phyloP scores from a whole-genome alignment of 75 land plant species.

The Picea glauca region DNA sequence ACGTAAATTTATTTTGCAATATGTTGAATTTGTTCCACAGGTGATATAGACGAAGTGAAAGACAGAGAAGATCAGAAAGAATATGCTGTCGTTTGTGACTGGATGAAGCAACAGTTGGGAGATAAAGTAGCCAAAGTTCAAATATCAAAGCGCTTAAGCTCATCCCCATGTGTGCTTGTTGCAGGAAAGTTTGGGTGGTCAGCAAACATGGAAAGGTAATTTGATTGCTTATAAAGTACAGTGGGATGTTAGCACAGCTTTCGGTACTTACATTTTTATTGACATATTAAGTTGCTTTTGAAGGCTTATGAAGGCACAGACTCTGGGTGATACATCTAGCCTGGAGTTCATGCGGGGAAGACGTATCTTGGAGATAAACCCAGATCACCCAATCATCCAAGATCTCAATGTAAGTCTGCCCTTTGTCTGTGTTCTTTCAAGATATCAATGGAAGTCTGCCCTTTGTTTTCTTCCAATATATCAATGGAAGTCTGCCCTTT shows the following conservation, averaged over 20 bases:
- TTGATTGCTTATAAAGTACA: background rate
- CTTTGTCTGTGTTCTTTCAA: too few species aligned
- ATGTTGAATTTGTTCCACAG: conserved; percentile 26
- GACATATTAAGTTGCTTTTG: background rate
- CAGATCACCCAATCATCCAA: conserved; percentile 91
- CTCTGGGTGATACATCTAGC: conserved; percentile 88
- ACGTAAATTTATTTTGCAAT: conserved; percentile 1
- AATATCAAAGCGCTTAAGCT: conserved; percentile 86
- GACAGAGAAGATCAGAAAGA: conserved; percentile 84
- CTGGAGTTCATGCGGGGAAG: conserved; percentile 95
- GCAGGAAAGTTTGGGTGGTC: conserved; percentile 99
- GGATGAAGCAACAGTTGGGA: conserved; percentile 97
- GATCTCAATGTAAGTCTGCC: conserved; percentile 71
- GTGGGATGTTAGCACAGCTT: background rate
- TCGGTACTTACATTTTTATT: background rate
- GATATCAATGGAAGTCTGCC: too few species aligned
- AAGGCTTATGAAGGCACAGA: conserved; percentile 97
- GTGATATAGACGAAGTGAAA: conserved; percentile 83
- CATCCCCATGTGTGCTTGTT: conserved; percentile 99
- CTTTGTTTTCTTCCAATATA: too few species aligned
- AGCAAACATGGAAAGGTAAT: conserved; percentile 98
- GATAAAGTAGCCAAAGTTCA: conserved; percentile 95
- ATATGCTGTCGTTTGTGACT: conserved; percentile 76
- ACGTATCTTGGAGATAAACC: conserved; percentile 91
- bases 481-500: too few species aligned